Conservation (phyloP, 2,329 filamentous ascomycete genomes). For the Pyrenochaeta sp. region DNA sequence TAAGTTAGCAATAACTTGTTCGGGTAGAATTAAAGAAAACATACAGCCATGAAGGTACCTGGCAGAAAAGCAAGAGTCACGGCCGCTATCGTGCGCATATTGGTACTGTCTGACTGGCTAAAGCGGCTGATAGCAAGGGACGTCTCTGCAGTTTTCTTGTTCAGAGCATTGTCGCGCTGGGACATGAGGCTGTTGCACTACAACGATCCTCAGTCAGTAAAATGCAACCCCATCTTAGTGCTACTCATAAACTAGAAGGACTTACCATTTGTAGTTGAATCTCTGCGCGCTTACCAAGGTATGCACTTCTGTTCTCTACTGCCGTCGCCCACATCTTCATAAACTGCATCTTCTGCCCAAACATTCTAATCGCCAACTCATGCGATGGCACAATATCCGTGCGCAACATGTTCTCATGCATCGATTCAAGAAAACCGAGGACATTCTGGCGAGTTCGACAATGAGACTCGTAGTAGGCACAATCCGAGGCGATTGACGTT, state of each 20-base stretch:
- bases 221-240: not conserved
- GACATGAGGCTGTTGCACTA: conserved; percentile 12
- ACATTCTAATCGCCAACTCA: not conserved
- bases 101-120: conserved; percentile 13
- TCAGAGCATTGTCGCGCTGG: conserved; percentile 10
- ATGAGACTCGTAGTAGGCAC: conserved; percentile 1
- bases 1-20: not conserved
- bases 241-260: not conserved
- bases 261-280: conserved; percentile 12
- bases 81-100: conserved; percentile 13
- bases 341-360: conserved; percentile 1
- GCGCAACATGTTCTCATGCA: not conserved
- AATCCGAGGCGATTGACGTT: conserved; percentile 10
- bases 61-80: conserved; percentile 18
- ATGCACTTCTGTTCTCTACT: conserved; percentile 1
- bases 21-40: not conserved
- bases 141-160: conserved; percentile 4
- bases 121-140: conserved; percentile 11
- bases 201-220: not conserved
- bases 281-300: conserved; percentile 7
- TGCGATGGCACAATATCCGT: not conserved
- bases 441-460: not conserved
- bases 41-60: conserved; percentile 16
- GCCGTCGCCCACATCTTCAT: conserved; percentile 2
- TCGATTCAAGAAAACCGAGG: not conserved